Base-by-base conservation (phyloP, 2,329 filamentous ascomycete species). In the Cladosporium oxysporum region DNA sequence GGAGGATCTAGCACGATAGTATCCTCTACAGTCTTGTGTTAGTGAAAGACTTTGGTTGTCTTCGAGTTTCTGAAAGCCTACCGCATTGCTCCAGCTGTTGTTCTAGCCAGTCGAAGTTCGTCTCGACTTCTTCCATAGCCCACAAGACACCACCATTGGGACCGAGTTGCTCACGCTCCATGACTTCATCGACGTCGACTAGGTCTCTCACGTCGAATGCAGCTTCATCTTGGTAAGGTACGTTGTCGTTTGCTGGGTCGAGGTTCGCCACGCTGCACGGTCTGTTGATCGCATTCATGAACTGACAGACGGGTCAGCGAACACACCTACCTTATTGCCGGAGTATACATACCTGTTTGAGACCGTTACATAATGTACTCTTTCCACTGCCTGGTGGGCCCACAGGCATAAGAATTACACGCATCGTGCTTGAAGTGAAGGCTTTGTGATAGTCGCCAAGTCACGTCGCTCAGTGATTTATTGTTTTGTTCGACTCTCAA, bases 291-390 rank as follows among this genome's bases (percentile, higher is more conserved):
- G 95, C 94, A 70, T 90, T 90, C 85, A 98, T 90, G 82, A 99
- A 99, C 64, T 66, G 26, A 3, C 14, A 14, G 6, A 35, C 16
- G 11, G 6, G 14, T 66, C 11, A 66, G 58, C 26, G 31, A n/a
- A 14, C 37, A 8, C 18, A 31, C n/a, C 12, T 21, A 7, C 7
- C 21, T 23, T 8, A 47, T n/a, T n/a, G 23, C 35, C 11, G 26
- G 16, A 18, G 1, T 23, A 18, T 29, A 33, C 26, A 12, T 57
- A 66, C 64, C 81, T 99, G 95, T 76, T 97, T 92, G 91, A 99
- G 97, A 76, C 95, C 95, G 88, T 98, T 92, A 83, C 94, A 98
- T 78, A 97, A 97, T 8, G 95, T 99, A 70, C 93, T 97, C 82
- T 99, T 99, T 68, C 95, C 95, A 33, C 93, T 89, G 74, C 95